Evolutionary conservation across 257 asterid genomes (phyloP).

Genomic region (Vinca minor): DNA sequence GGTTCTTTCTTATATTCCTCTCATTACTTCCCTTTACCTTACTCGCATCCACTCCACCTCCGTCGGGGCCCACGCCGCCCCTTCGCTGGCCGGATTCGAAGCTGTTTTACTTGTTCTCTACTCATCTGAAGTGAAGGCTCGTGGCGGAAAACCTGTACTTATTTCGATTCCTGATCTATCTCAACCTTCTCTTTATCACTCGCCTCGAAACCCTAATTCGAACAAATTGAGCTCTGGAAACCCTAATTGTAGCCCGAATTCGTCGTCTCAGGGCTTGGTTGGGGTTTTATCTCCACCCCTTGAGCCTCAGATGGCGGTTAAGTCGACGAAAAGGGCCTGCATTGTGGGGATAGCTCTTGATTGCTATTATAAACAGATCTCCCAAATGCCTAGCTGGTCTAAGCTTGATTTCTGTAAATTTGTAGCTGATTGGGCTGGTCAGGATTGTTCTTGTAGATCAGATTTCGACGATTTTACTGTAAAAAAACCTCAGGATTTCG

Average conservation of each 20-base stretch:
- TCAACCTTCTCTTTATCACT: conserved; percentile 79
- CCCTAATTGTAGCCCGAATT: conserved; percentile 1
- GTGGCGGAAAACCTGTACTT: conserved; percentile 65
- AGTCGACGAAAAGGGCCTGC: conserved; percentile 83
- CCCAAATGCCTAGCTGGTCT: conserved; percentile 91
- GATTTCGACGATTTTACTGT: conserved; percentile 42
- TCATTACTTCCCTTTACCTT: conserved; percentile 53
- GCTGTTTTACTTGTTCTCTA: conserved; percentile 76
- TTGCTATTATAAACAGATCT: conserved; percentile 73
- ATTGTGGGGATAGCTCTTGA: conserved; percentile 84
- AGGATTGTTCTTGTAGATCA: conserved; percentile 62
- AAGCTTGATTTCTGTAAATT: conserved; percentile 69
- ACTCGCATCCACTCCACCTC: conserved; percentile 50
- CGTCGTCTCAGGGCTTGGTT: conserved; percentile 24
- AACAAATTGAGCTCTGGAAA: conserved; percentile 32
- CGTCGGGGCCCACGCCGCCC: conserved; percentile 23
- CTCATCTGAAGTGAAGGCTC: conserved; percentile 59
- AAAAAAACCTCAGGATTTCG: conserved; percentile 21
- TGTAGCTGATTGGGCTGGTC: conserved; percentile 73
- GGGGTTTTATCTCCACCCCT: conserved; percentile 66
- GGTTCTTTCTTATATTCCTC: conserved; percentile 68
- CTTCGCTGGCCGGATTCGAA: conserved; percentile 74
- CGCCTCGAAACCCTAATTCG: conserved; percentile 39
- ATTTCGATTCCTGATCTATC: conserved; percentile 80
- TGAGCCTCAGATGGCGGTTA: conserved; percentile 81